These are phyloP conservation scores for Xylariales sp. DNA, from an alignment of 2,329 filamentous ascomycete genomes.

Conservation along the genomic window DNA sequence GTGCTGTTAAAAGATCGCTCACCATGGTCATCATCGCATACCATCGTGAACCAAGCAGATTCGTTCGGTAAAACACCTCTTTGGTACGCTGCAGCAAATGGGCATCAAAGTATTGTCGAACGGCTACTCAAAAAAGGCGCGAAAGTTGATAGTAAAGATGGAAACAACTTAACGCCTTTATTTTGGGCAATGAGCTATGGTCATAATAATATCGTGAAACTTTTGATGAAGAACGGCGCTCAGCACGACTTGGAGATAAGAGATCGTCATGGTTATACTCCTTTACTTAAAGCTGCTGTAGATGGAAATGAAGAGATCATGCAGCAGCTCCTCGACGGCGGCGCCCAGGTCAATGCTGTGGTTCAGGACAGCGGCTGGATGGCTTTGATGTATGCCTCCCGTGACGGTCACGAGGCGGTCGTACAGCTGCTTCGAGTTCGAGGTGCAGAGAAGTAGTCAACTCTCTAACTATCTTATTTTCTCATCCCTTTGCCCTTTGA, in stretches of 20 bases:
- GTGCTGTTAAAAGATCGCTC: neutral
- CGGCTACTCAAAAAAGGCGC: constrained; percentile 1
- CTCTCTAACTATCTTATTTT: no score
- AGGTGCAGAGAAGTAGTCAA: no score
- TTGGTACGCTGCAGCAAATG: neutral
- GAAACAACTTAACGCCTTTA: neutral
- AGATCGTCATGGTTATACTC: neutral
- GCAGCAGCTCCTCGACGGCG: neutral
- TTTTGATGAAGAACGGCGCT: neutral
- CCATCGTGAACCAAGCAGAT: neutral
- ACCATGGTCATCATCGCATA: neutral
- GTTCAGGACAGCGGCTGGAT: neutral
- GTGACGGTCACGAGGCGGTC: neutral
- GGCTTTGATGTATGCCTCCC: neutral
- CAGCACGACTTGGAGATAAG: neutral
- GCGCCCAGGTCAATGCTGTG: neutral
- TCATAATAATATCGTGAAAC: neutral
- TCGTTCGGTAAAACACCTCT: neutral
- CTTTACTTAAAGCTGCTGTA: constrained; percentile 1
- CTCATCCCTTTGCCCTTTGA: no score
- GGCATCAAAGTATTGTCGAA: neutral
- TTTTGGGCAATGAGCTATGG: neutral
- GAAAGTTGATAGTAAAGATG: constrained; percentile 1
- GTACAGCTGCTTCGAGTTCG: constrained; percentile 2
- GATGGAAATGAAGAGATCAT: constrained; percentile 3